A percentile compares a stretch with the other conserved stretches of the same genome.
Conservation (phyloP, 1,284 basidiomycete genomes). For the Trichosporon sp. region DNA sequence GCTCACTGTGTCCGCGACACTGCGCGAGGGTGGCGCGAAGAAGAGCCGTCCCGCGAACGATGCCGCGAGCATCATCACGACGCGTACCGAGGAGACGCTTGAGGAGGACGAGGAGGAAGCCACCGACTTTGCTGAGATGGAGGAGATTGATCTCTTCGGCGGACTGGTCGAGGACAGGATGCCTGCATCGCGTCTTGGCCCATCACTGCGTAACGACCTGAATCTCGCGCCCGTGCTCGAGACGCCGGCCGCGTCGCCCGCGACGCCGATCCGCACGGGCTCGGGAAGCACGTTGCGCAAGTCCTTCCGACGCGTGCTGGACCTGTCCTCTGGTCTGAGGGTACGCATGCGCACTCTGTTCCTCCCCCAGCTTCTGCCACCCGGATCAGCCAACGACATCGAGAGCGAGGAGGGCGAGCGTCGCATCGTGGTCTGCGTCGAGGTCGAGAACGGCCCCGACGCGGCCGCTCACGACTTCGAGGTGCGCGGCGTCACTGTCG, state of each 20-base stretch:
- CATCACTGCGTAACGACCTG: conserved; percentile 43
- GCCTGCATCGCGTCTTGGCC: conserved; percentile 45
- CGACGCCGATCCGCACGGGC: not conserved
- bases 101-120: conserved; percentile 37
- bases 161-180: conserved; percentile 59
- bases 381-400: conserved; percentile 57
- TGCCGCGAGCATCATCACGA: conserved; percentile 35
- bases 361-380: conserved; percentile 70
- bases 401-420: conserved; percentile 72
- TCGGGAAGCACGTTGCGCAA: conserved; percentile 67
- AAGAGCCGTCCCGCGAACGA: conserved; percentile 30
- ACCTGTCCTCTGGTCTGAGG: conserved; percentile 74
- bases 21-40: conserved; percentile 58
- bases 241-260: conserved; percentile 12
- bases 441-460: conserved; percentile 65
- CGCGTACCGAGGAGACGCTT: conserved; percentile 29
- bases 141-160: conserved; percentile 78
- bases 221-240: conserved; percentile 20
- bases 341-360: conserved; percentile 87
- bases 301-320: conserved; percentile 76
- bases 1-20: conserved; percentile 74
- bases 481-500: conserved; percentile 71
- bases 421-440: conserved; percentile 80
- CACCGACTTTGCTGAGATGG: conserved; percentile 59
- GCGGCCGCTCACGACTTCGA: conserved; percentile 65